Conservation (phyloP, 257 asterid species). For the Solanum corneliomulleri region DNA sequence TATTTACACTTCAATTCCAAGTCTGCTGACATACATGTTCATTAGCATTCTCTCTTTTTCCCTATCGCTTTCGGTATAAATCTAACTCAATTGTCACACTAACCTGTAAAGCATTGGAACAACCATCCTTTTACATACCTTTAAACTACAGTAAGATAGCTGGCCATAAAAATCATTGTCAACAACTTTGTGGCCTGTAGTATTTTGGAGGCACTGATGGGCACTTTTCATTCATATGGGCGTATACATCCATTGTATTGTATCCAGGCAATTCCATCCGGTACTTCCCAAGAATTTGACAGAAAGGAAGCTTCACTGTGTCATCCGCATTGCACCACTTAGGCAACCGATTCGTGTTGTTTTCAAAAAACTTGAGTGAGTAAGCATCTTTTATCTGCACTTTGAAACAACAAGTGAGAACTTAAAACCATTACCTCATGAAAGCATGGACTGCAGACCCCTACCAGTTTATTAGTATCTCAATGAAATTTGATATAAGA, state of each 20-base stretch:
- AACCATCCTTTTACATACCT: background rate
- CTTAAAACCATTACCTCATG: background rate
- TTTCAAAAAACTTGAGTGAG: constrained; percentile 56
- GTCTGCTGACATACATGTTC: background rate
- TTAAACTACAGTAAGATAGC: background rate
- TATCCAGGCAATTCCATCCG: constrained; percentile 76
- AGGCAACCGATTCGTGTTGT: constrained; percentile 61
- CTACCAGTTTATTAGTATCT: background rate
- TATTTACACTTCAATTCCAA: background rate
- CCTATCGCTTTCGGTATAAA: background rate
- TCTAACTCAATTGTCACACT: background rate
- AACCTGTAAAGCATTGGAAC: background rate
- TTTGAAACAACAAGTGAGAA: background rate
- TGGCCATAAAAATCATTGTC: constrained; percentile 6
- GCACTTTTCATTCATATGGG: constrained; percentile 87
- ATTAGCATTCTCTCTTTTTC: background rate
- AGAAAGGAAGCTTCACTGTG: constrained; percentile 70
- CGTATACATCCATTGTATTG: constrained; percentile 55
- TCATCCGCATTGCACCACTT: constrained; percentile 88
- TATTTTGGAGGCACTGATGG: constrained; percentile 73
- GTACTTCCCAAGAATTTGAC: constrained; percentile 75
- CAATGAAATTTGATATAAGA: background rate
- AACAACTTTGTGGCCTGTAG: constrained; percentile 62
- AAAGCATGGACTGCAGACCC: background rate
- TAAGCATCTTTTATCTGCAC: constrained; percentile 90